A percentile compares a stretch with the other conserved stretches of the same genome.
phyloP scores from a whole-genome alignment of 2,329 filamentous ascomycete genomes.

The Ophiognomonia clavigignenti-juglandacearum region DNA sequence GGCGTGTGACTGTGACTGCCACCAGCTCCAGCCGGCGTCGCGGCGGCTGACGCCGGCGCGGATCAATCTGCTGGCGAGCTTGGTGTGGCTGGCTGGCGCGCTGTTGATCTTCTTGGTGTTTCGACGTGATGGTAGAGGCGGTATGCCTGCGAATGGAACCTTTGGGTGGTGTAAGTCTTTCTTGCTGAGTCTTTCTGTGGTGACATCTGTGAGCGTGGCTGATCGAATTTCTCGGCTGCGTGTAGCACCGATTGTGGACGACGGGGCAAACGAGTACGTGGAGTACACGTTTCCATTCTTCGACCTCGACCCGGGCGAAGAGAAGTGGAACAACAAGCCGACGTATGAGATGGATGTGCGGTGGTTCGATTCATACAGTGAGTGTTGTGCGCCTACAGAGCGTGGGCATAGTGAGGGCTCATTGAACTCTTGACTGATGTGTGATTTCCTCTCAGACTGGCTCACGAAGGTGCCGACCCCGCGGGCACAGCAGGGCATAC shows the following conservation, averaged over 20 bases:
- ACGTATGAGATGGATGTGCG: constrained; percentile 5
- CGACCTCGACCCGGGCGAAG: constrained; percentile 5
- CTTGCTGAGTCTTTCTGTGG: neutral
- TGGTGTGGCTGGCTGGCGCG: constrained; percentile 5
- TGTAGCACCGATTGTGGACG: constrained; percentile 2
- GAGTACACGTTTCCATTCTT: constrained; percentile 7
- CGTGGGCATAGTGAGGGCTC: no score
- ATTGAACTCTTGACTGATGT: neutral
- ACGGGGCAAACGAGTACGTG: constrained; percentile 1
- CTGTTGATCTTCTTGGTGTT: constrained; percentile 1
- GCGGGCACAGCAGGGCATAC: neutral
- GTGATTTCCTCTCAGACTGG: neutral
- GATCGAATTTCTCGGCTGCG: neutral
- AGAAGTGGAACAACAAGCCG: constrained; percentile 8
- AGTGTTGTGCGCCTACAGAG: neutral
- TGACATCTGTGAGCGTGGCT: no score
- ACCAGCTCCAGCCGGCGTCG: neutral
- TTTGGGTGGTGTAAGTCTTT: constrained; percentile 7
- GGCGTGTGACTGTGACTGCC: neutral
- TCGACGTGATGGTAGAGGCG: neutral
- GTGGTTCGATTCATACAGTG: constrained; percentile 8
- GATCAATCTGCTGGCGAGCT: constrained; percentile 1
- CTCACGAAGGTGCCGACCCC: constrained; percentile 1
- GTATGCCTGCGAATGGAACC: neutral
- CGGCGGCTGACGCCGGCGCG: neutral